Base-by-base conservation (phyloP, 208 protist genomes). In the Vickermania ingenoplastis region DNA sequence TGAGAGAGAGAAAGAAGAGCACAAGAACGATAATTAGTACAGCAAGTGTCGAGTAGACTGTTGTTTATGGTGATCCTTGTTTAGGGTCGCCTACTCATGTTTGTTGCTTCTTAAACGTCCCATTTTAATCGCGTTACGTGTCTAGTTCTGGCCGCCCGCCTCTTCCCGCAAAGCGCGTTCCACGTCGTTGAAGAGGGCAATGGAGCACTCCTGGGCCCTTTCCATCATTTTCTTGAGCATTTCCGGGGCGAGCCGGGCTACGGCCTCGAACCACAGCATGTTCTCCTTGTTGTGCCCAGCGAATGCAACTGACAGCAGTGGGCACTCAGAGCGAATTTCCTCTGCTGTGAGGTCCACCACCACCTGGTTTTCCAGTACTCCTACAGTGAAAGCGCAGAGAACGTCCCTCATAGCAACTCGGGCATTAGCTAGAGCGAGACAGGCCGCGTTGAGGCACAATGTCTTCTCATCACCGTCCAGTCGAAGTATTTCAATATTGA, bases 391-490 rank as follows among this genome's bases (percentile, higher is more conserved):
- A 48, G 74, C 75, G 51, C 70, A 86, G 24, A 92, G 80, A 0
- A 77, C 67, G 57, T 90, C 85, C 13, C 82, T 79, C 84, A 95
- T 93, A 0, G 85, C 80, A 1, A 95, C 71, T 48, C 79, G 81
- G 22, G 89, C 89, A 60, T 92, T 77, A 17, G 84, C 60, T 3
- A 95, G 73, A n/a, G 89, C 89, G 21, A 95, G 73, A 57, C 83
- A 92, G 17, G 89, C 89, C 4, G 89, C 89, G 56, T 91, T 95
- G 67, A 95, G 86, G 61, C 79, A 83, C 28, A 85, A 74, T 2
- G 83, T 73, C 63, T 89, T 91, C 31, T 91, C 85, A 51, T 71
- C 88, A 1, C 85, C 89, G 63, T 95, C 86, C 26, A 83, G 71
- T 53, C 75, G 75, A 14, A 95, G 71, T 2, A 95, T 72, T 49